These are phyloP conservation scores for Paspalum notatum DNA, from an alignment of 176 grass and related monocot genomes.

Conservation along the genomic window DNA sequence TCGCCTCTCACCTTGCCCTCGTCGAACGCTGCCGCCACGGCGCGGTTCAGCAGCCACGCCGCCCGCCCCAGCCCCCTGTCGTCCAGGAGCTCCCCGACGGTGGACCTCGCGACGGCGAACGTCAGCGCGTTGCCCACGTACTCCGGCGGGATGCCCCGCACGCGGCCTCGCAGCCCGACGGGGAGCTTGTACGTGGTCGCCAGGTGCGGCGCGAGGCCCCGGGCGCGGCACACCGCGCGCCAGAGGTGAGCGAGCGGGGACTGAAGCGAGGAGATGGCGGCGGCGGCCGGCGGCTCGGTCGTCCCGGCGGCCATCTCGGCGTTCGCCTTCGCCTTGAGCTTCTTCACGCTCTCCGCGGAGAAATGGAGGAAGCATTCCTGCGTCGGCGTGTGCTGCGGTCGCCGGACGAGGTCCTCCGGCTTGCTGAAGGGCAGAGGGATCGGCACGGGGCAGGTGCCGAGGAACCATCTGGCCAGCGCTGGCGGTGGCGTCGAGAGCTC, in stretches of 20 bases:
- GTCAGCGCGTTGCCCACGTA: constrained; percentile 43
- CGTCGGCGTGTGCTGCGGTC: not conserved
- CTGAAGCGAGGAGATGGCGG: constrained; percentile 45
- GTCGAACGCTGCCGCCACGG: not conserved
- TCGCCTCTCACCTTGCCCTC: not conserved
- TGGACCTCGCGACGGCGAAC: not conserved
- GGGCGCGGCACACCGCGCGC: constrained; percentile 38
- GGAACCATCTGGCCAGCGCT: not conserved
- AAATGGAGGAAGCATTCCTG: constrained; percentile 43
- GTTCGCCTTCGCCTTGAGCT: constrained; percentile 42
- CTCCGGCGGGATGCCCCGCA: not conserved
- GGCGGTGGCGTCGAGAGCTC: not conserved
- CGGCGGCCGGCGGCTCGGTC: not conserved
- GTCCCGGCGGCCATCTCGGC: constrained; percentile 35
- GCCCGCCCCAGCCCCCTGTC: constrained; percentile 14
- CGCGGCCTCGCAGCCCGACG: not conserved
- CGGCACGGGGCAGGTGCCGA: not conserved
- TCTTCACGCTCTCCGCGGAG: not conserved
- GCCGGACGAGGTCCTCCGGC: not conserved
- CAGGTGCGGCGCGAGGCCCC: not conserved
- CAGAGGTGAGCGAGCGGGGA: constrained; percentile 38
- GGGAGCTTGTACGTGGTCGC: not conserved
- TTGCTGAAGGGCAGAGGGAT: constrained; percentile 22
- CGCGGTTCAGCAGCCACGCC: constrained; percentile 22
- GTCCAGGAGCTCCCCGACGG: constrained; percentile 11